phyloP scores from a whole-genome alignment of 345 rosid genomes.

The Populus pruinosa region DNA sequence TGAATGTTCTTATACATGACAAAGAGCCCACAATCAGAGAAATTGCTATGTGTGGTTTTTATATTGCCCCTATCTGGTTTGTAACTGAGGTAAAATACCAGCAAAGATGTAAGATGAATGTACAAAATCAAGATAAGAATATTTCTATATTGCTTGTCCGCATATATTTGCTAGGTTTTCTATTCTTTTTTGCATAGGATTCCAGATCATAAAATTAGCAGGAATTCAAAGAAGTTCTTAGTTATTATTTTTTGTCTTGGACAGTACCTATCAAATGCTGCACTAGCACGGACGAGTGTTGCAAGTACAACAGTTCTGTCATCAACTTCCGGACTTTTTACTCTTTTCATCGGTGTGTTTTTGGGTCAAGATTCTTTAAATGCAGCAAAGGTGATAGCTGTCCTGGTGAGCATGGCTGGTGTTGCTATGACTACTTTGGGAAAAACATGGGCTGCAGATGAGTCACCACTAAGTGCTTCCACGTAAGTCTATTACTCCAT shows the following conservation, averaged over 20 bases:
- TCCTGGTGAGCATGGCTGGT: slow-evolving; percentile 89
- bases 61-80: slow-evolving; percentile 99
- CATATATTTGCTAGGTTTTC: not conserved
- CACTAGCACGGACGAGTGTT: slow-evolving; percentile 95
- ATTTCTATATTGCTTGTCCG: not conserved
- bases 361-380: slow-evolving; percentile 91
- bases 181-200: not conserved
- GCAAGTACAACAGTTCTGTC: slow-evolving; percentile 98
- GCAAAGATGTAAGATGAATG: not conserved
- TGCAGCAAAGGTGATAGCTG: slow-evolving; percentile 82
- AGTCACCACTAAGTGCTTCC: slow-evolving; percentile 52
- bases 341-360: slow-evolving; percentile 85
- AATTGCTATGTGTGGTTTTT: slow-evolving; percentile 75
- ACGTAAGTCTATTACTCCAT: slow-evolving; percentile 39
- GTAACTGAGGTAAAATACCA: slow-evolving; percentile 71
- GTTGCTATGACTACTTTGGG: slow-evolving; percentile 97
- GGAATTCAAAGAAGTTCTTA: slow-evolving; percentile 3
- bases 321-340: slow-evolving; percentile 96
- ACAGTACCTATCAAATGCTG: slow-evolving; percentile 98
- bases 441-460: slow-evolving; percentile 97
- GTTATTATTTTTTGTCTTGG: slow-evolving; percentile 7
- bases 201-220: slow-evolving; percentile 1
- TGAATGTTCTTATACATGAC: slow-evolving; percentile 38
- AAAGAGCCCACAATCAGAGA: slow-evolving; percentile 61
- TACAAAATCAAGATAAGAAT: not conserved